Conservation (phyloP, 106 monocot species). For the Dendrobium catenatum region DNA sequence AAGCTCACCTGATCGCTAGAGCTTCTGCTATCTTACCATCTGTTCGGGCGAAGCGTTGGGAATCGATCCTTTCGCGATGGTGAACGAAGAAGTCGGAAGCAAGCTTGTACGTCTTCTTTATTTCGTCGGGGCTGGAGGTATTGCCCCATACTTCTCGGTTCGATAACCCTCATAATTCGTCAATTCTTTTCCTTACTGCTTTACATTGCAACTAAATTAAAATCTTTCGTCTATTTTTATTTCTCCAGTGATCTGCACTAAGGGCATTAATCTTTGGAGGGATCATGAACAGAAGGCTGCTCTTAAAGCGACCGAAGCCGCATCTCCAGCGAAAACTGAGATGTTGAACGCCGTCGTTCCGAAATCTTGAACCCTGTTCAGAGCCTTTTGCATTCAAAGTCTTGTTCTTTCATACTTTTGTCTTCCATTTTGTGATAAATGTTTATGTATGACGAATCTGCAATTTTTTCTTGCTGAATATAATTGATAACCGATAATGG, state of each 20-base stretch:
- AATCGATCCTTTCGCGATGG: slow-evolving; percentile 8
- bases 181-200: background rate
- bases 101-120: slow-evolving; percentile 53
- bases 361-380: background rate
- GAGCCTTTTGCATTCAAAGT: background rate
- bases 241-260: slow-evolving; percentile 47
- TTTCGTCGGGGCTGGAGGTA: slow-evolving; percentile 66
- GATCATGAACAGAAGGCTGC: slow-evolving; percentile 52
- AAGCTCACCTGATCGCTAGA: no score
- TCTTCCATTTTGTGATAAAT: background rate
- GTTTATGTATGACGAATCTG: background rate
- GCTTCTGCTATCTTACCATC: background rate
- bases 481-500: background rate
- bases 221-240: background rate
- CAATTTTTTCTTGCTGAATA: background rate
- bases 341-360: background rate
- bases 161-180: background rate
- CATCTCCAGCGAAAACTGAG: background rate
- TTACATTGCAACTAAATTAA: background rate
- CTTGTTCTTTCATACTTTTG: background rate
- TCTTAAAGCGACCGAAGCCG: slow-evolving; percentile 24
- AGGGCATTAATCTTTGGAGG: slow-evolving; percentile 56
- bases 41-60: background rate
- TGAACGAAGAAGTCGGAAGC: slow-evolving; percentile 37
- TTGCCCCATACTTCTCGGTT: background rate